Percentiles rank a stretch among this genome's conserved stretches.
Conservation (phyloP, 2,329 filamentous ascomycete genomes). For the Cercospora berteroae region DNA sequence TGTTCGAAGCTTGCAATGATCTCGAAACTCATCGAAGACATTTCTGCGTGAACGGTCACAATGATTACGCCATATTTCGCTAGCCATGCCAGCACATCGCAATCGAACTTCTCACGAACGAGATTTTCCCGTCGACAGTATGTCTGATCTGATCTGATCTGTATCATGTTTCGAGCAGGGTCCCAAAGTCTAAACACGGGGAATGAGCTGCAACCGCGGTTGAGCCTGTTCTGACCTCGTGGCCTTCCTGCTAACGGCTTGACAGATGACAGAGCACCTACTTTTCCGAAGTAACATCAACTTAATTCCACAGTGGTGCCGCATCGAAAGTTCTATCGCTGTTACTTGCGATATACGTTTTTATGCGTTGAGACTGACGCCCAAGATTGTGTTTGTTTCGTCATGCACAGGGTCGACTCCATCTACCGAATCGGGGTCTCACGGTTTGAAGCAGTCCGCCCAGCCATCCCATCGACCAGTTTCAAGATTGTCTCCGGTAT, state of each 20-base stretch:
- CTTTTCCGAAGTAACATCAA: not conserved
- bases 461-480: not conserved
- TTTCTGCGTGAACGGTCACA: not conserved
- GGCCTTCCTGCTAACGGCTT: not conserved
- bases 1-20: not conserved
- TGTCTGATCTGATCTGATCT: not conserved
- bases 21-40: not conserved
- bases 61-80: not conserved
- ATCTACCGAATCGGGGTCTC: not conserved
- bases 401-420: not conserved
- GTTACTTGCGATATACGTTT: not conserved
- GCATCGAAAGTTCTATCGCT: not conserved
- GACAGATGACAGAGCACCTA: not conserved
- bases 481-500: not conserved
- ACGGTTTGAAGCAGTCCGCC: not conserved
- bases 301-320: not conserved
- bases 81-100: not conserved
- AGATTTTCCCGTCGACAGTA: not conserved
- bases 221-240: constrained; percentile 5
- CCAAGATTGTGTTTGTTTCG: not conserved
- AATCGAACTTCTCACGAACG: not conserved
- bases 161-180: not conserved
- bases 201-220: not conserved
- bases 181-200: not conserved
- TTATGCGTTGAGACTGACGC: not conserved